These are phyloP conservation scores for Aspergillus vadensis DNA, from an alignment of 2,329 filamentous ascomycete species.

Conservation along the genomic window DNA sequence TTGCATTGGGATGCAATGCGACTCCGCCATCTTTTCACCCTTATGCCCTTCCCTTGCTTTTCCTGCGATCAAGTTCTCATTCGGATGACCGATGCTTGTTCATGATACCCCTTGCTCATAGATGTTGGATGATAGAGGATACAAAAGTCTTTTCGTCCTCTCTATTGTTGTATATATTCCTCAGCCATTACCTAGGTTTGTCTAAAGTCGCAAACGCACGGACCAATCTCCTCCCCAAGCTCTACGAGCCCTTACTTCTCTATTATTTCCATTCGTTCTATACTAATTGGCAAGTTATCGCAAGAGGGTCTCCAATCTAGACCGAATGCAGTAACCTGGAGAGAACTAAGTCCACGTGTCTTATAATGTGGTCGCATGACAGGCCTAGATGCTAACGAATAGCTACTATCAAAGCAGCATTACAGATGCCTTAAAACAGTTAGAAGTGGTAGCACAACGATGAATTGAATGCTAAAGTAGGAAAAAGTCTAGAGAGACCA, in stretches of 20 bases:
- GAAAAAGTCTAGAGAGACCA: slow-evolving; percentile 22
- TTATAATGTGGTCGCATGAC: not conserved
- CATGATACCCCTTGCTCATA: not conserved
- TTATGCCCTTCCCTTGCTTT: not conserved
- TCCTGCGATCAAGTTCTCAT: not conserved
- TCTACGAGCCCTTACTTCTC: not conserved
- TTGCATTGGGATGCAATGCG: too few species aligned
- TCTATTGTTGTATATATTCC: slow-evolving; percentile 1
- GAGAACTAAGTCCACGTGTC: not conserved
- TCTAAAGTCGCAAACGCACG: not conserved
- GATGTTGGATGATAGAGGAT: slow-evolving; percentile 1
- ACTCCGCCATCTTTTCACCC: too few species aligned
- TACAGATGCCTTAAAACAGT: not conserved
- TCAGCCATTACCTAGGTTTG: not conserved
- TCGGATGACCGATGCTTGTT: slow-evolving; percentile 5
- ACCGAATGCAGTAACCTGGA: not conserved
- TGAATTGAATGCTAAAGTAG: slow-evolving; percentile 22
- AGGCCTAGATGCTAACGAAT: not conserved
- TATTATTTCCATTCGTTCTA: not conserved
- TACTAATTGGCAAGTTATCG: not conserved
- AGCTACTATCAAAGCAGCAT: not conserved
- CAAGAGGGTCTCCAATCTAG: too few species aligned
- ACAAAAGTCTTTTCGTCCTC: not conserved
- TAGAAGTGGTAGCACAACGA: slow-evolving; percentile 15
- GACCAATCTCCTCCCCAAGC: not conserved